phyloP scores from a whole-genome alignment of 768 basidiomycete genomes.

The Termitomyces eurrhizus region DNA sequence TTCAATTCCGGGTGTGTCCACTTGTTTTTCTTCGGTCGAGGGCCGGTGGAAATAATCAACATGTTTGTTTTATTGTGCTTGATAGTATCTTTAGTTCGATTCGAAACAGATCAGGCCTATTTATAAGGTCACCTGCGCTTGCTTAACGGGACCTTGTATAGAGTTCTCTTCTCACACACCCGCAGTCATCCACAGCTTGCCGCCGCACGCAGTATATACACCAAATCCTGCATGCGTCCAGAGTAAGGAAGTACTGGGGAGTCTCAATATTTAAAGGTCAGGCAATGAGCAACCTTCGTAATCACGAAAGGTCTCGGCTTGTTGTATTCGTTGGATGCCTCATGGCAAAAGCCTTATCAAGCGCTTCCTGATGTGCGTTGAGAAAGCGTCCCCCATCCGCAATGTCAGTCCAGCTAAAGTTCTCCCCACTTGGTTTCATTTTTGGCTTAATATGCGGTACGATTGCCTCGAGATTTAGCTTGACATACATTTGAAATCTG shows the following conservation, averaged over 20 bases:
- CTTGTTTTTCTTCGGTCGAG: too few species aligned
- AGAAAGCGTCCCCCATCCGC: background rate
- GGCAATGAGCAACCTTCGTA: background rate
- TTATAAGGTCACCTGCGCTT: background rate
- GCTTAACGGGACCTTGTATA: background rate
- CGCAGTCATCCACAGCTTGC: background rate
- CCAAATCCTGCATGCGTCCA: background rate
- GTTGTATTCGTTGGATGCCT: background rate
- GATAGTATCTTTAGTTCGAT: too few species aligned
- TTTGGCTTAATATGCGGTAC: background rate
- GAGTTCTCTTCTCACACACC: background rate
- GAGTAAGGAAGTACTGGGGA: background rate
- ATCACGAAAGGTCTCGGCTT: background rate
- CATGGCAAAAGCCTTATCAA: background rate
- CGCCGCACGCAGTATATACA: background rate
- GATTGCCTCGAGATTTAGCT: background rate
- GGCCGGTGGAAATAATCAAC: too few species aligned
- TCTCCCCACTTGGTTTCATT: background rate
- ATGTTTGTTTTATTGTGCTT: too few species aligned
- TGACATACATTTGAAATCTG: background rate
- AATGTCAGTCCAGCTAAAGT: background rate
- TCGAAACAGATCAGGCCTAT: background rate
- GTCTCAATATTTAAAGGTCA: background rate
- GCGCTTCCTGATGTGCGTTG: background rate
- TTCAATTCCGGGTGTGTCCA: conserved; percentile 1